Evolutionary conservation across 768 basidiomycete species (phyloP).

Genomic region (Tricholoma flavovirens): DNA sequence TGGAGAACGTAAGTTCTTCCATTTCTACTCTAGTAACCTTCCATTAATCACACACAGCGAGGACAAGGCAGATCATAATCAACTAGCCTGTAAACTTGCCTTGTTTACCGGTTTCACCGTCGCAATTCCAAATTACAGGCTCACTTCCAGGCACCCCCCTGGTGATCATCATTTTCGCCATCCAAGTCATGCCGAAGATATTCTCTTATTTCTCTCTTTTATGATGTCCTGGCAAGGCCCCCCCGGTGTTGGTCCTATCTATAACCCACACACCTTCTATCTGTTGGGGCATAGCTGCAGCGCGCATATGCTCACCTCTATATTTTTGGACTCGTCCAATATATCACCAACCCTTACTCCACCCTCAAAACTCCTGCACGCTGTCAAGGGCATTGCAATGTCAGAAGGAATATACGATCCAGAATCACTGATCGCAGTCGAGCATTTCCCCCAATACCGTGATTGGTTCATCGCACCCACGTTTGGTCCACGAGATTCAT

Average conservation of each 20-base stretch:
- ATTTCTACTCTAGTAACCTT: constrained; percentile 1
- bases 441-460: constrained; percentile 60
- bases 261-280: constrained; percentile 40
- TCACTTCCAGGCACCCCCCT: constrained; percentile 44
- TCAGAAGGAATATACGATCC: constrained; percentile 81
- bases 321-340: constrained; percentile 52
- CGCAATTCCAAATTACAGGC: constrained; percentile 73
- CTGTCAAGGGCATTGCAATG: constrained; percentile 49
- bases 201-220: constrained; percentile 56
- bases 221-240: constrained; percentile 43
- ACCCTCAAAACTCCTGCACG: constrained; percentile 30
- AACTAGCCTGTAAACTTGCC: constrained; percentile 50
- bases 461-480: constrained; percentile 62
- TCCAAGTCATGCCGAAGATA: constrained; percentile 66
- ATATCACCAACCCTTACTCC: constrained; percentile 43
- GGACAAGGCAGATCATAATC: constrained; percentile 58
- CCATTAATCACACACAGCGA: constrained; percentile 39
- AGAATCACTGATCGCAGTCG: constrained; percentile 45
- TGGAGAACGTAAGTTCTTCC: constrained; percentile 61
- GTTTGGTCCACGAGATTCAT: constrained; percentile 51
- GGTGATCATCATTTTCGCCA: constrained; percentile 43
- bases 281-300: constrained; percentile 78
- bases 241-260: constrained; percentile 17
- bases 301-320: constrained; percentile 72
- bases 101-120: constrained; percentile 48